Evolutionary conservation across 345 rosid genomes (phyloP).

Genomic region (Litchi chinensis): DNA sequence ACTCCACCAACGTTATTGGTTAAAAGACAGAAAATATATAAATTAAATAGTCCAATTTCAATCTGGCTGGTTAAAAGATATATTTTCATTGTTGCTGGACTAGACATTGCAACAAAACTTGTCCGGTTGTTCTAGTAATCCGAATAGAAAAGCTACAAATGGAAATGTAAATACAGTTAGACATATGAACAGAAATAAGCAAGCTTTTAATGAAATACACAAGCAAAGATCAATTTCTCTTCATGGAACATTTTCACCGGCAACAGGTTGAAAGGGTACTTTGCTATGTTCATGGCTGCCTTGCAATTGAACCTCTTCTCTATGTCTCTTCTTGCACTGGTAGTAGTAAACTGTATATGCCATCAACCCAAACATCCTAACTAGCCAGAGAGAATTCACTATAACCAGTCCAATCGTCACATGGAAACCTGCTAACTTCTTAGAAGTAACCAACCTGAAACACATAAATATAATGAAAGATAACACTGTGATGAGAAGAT

Average conservation of each 20-base stretch:
- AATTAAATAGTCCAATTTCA: no score
- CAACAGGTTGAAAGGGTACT: constrained; percentile 30
- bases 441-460: background rate
- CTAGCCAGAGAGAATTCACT: constrained; percentile 18
- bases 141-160: no score
- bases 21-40: no score
- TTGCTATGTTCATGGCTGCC: constrained; percentile 38
- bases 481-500: constrained; percentile 29
- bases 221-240: no score
- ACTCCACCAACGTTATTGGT: no score
- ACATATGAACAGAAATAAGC: no score
- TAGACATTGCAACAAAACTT: no score
- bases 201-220: no score
- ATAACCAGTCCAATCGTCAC: constrained; percentile 29
- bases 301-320: constrained; percentile 44
- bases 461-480: constrained; percentile 1
- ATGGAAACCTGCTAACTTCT: background rate
- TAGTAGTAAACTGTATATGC: constrained; percentile 47
- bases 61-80: no score
- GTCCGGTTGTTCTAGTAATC: no score
- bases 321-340: constrained; percentile 45
- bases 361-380: constrained; percentile 43
- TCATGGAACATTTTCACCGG: constrained; percentile 23
- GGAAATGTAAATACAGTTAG: no score
- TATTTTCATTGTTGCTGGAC: no score